These are phyloP conservation scores for Mycotypha africana DNA, from an alignment of 371 early-diverging fungal genomes.

Conservation along the genomic window DNA sequence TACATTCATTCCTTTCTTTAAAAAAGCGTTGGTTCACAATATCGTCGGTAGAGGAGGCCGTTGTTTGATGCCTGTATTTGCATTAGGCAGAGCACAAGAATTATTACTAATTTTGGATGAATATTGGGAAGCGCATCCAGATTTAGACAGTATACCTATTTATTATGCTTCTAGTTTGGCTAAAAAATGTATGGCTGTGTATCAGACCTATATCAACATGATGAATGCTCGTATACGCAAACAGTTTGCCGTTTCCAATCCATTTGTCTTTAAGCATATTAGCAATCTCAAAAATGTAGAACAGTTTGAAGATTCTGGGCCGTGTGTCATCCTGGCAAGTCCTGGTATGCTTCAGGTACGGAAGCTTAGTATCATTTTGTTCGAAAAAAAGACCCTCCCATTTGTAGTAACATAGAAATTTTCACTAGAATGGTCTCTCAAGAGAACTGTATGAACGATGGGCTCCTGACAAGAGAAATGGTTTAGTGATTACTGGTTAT, in stretches of 20 bases:
- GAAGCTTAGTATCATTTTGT: background rate
- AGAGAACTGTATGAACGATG: constrained; percentile 98
- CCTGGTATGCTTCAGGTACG: constrained; percentile 99
- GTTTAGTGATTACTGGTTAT: constrained; percentile 98
- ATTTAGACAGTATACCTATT: constrained; percentile 94
- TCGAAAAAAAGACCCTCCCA: background rate
- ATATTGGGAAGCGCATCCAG: constrained; percentile 96
- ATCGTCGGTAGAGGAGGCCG: constrained; percentile 97
- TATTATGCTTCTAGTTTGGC: constrained; percentile 98
- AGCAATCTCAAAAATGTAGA: constrained; percentile 88
- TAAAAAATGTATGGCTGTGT: constrained; percentile 98
- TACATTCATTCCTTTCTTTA: too few relatives aligned
- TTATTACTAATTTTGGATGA: constrained; percentile 98
- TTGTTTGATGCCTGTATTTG: constrained; percentile 99
- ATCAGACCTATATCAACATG: constrained; percentile 99
- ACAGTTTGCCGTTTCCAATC: constrained; percentile 91
- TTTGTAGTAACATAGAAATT: too few relatives aligned
- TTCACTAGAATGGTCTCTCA: constrained; percentile 86
- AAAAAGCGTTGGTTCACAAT: constrained; percentile 73
- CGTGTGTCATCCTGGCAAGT: constrained; percentile 99
- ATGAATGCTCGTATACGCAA: constrained; percentile 98
- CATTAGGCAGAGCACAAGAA: constrained; percentile 99
- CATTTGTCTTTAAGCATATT: constrained; percentile 98
- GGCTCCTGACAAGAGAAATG: constrained; percentile 96
- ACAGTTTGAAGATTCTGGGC: constrained; percentile 97